A percentile compares a stretch with the other conserved stretches of the same genome.
Evolutionary conservation across 768 basidiomycete species (phyloP).

Genomic region (Psilocybe sp.): DNA sequence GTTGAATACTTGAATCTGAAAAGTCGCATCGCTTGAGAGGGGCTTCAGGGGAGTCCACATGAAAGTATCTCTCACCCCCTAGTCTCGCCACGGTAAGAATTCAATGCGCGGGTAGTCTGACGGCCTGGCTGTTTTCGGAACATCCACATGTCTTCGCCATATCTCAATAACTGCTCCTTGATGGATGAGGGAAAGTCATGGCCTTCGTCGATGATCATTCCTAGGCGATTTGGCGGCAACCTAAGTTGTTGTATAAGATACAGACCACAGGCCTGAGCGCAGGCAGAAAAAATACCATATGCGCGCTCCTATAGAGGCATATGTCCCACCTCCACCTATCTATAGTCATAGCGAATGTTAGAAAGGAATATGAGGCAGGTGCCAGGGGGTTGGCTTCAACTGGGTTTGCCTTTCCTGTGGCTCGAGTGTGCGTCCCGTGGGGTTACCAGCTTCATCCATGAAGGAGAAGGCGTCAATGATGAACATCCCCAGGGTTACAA

Average conservation of each 20-base stretch:
- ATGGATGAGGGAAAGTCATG: conserved; percentile 67
- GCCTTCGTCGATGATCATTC: conserved; percentile 86
- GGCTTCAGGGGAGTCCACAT: background rate
- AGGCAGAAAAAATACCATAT: conserved; percentile 58
- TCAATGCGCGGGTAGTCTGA: conserved; percentile 71
- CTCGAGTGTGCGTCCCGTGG: conserved; percentile 41
- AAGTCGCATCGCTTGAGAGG: background rate
- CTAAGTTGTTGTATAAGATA: conserved; percentile 28
- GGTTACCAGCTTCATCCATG: conserved; percentile 50
- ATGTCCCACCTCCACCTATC: conserved; percentile 90
- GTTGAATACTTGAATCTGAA: conserved; percentile 77
- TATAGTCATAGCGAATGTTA: conserved; percentile 28
- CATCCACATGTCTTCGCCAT: conserved; percentile 76
- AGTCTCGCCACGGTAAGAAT: conserved; percentile 70
- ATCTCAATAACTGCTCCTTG: conserved; percentile 51
- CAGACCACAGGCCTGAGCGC: background rate
- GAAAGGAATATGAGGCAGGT: conserved; percentile 7
- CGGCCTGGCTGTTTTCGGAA: conserved; percentile 57
- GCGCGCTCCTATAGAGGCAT: conserved; percentile 76
- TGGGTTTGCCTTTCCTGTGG: conserved; percentile 43
- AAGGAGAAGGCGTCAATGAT: conserved; percentile 83
- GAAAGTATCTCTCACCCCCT: conserved; percentile 48
- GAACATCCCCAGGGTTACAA: conserved; percentile 84
- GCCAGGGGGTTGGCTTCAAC: background rate
- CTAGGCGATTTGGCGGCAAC: conserved; percentile 61